A percentile compares a stretch with the other conserved stretches of the same genome.
Evolutionary conservation across 768 basidiomycete species (phyloP).

Genomic region (Termitomyces sp.): DNA sequence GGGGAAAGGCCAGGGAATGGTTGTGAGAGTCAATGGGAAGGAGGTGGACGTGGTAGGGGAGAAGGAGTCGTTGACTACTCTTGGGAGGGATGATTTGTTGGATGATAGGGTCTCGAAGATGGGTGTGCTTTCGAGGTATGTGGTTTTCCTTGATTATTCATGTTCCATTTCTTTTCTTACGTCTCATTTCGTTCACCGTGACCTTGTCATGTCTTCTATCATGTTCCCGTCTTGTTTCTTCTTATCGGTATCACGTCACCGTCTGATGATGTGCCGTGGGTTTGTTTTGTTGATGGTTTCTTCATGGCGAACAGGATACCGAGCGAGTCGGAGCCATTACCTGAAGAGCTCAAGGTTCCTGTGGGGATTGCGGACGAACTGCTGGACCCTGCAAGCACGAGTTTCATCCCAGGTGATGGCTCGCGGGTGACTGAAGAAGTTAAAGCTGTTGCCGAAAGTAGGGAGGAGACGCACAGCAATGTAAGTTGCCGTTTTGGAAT

Average conservation of each 20-base stretch:
- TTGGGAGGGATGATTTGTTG: constrained; percentile 74
- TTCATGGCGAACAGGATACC: constrained; percentile 33
- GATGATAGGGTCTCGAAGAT: constrained; percentile 65
- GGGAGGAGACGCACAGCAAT: constrained; percentile 21
- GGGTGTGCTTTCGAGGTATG: constrained; percentile 64
- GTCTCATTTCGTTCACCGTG: not conserved
- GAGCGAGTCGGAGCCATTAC: constrained; percentile 52
- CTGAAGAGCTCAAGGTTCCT: constrained; percentile 54
- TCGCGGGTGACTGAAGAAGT: constrained; percentile 14
- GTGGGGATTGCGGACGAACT: constrained; percentile 57
- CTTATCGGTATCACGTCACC: not conserved
- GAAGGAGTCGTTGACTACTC: constrained; percentile 67
- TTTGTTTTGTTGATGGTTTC: not conserved
- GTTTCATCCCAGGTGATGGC: constrained; percentile 15
- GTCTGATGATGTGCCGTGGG: constrained; percentile 5
- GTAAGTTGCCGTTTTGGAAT: constrained; percentile 20
- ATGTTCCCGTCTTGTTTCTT: not conserved
- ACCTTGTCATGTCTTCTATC: not conserved
- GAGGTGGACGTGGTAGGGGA: constrained; percentile 64
- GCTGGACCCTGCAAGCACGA: constrained; percentile 34
- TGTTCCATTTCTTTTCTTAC: constrained; percentile 1
- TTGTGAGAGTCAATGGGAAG: constrained; percentile 35
- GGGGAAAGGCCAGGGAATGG: constrained; percentile 13
- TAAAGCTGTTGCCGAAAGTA: constrained; percentile 10
- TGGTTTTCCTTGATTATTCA: constrained; percentile 10